Conservation (phyloP, 257 asterid genomes). For the Przewalskia tangutica region DNA sequence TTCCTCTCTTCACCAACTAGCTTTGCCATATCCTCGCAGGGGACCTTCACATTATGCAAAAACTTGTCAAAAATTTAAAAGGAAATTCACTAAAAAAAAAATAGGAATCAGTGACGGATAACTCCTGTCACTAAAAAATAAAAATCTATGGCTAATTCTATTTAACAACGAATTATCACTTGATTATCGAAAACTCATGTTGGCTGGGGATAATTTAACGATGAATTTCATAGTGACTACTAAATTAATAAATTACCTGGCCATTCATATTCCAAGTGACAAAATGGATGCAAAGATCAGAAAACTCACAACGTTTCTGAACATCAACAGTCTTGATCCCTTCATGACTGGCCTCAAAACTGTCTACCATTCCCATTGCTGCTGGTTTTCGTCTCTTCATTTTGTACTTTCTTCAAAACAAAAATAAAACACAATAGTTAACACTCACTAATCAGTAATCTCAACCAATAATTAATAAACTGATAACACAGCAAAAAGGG, state of each 20-base stretch:
- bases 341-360: slow-evolving; percentile 31
- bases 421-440: neutral
- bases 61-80: neutral
- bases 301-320: slow-evolving; percentile 30
- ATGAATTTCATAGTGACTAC: no score
- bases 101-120: neutral
- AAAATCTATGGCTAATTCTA: neutral
- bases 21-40: slow-evolving; percentile 37
- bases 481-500: neutral
- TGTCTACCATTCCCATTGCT: slow-evolving; percentile 13
- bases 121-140: neutral
- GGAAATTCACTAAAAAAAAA: no score
- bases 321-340: slow-evolving; percentile 48
- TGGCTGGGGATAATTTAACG: no score
- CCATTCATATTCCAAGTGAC: slow-evolving; percentile 80
- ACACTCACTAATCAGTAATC: neutral
- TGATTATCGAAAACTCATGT: no score
- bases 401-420: slow-evolving; percentile 12
- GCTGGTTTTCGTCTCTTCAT: slow-evolving; percentile 8
- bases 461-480: no score
- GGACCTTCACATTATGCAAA: slow-evolving; percentile 18
- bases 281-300: slow-evolving; percentile 49
- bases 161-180: neutral
- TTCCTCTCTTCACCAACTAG: slow-evolving; percentile 40
- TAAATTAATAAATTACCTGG: slow-evolving; percentile 17